phyloP scores from a whole-genome alignment of 805 yeast genomes.

The Myxozyma monticola region DNA sequence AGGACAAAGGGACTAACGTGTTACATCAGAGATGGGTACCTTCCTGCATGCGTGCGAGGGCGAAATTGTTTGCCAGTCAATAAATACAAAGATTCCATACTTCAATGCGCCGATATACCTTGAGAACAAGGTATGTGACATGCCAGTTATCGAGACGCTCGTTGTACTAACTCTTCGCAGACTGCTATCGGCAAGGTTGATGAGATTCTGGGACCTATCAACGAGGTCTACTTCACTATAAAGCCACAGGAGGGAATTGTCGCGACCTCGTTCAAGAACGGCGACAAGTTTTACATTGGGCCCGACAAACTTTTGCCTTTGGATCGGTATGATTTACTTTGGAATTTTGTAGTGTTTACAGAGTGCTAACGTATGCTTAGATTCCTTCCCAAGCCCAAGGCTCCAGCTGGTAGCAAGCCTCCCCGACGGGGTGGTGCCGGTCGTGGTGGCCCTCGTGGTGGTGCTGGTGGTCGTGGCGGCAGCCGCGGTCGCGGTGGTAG shows the following conservation, averaged over 20 bases:
- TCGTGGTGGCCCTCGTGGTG: constrained; percentile 36
- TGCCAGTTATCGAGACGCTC: not conserved
- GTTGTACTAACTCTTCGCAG: constrained; percentile 12
- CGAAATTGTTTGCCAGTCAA: constrained; percentile 93
- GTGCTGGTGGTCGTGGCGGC: constrained; percentile 37
- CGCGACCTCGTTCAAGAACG: constrained; percentile 88
- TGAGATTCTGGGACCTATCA: constrained; percentile 95
- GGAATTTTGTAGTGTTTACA: not conserved
- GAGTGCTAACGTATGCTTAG: not conserved
- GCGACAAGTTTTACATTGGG: constrained; percentile 94
- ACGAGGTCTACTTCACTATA: constrained; percentile 96
- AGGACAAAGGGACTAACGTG: not conserved
- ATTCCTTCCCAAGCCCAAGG: constrained; percentile 94
- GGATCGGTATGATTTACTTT: constrained; percentile 54
- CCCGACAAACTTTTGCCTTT: constrained; percentile 93
- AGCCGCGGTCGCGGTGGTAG: constrained; percentile 41
- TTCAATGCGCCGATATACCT: constrained; percentile 98
- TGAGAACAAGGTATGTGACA: constrained; percentile 64
- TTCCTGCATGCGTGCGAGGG: constrained; percentile 94
- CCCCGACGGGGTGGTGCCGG: constrained; percentile 40
- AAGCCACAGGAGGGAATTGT: constrained; percentile 96
- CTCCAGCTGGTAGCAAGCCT: constrained; percentile 67
- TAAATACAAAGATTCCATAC: constrained; percentile 91
- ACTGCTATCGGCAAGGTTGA: constrained; percentile 96
- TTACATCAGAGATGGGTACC: constrained; percentile 74